These are phyloP conservation scores for Syzygium grande DNA, from an alignment of 345 rosid species.

Conservation along the genomic window DNA sequence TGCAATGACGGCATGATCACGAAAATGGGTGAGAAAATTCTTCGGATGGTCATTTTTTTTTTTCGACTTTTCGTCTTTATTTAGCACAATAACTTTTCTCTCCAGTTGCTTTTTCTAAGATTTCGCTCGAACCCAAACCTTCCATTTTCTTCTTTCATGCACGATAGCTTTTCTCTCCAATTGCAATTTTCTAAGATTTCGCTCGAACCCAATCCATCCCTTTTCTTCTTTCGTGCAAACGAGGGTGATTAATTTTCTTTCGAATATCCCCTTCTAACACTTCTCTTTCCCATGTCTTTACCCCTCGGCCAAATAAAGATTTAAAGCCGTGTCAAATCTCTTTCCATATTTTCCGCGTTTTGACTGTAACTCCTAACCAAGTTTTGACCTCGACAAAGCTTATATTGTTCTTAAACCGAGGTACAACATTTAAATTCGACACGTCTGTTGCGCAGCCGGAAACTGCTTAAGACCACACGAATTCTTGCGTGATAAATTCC, in stretches of 20 bases:
- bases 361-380: neutral
- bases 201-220: neutral
- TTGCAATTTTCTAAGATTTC: neutral
- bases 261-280: neutral
- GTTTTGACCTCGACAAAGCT: neutral
- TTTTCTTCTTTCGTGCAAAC: neutral
- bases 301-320: neutral
- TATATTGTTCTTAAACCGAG: neutral
- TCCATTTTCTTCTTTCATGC: neutral
- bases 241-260: neutral
- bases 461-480: neutral
- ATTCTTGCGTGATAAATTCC: neutral
- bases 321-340: neutral
- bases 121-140: neutral
- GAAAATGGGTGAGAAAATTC: neutral
- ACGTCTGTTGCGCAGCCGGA: neutral
- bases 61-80: neutral
- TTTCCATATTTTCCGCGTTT: neutral
- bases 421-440: neutral
- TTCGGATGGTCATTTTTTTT: neutral
- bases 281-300: neutral
- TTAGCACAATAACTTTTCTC: neutral
- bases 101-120: neutral
- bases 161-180: neutral
- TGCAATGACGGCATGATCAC: neutral